Base-by-base conservation (phyloP, 805 yeast genomes). In the Barnettozyma populi region DNA sequence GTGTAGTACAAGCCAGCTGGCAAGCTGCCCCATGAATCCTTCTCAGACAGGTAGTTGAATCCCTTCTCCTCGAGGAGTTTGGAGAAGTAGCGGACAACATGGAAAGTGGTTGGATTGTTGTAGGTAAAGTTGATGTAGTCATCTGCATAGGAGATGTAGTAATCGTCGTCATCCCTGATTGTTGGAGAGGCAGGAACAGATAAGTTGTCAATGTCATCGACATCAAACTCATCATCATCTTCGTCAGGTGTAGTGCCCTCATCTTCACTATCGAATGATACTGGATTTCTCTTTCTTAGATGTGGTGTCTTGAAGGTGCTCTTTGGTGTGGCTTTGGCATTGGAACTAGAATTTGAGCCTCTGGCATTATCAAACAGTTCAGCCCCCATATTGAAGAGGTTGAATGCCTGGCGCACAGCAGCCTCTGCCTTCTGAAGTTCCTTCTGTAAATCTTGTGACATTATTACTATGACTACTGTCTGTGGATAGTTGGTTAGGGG, bases 61-160 rank as follows among this genome's bases (percentile, higher is more conserved):
- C 95, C 95, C 36, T 76, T 72, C 4, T 66, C 65, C 42, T 72
- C 74, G 50, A 87, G 68, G 48, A 72, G 61, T 31, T 66, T 57
- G 38, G 78, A 61, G 49, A 85, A 73, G 57, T 69, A 66, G 35
- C 73, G 63, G 14, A 84, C 81, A 23, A 82, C 90, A 61, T 87
- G 95, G 69, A 67, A 86, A 36, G 80, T 80, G 16, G 95, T 86
- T 43, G 95, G 95, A 56, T 77, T 78, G 32, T 72, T 68, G 62
- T 81, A 80, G 44, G 89, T 84, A 70, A 87, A 87, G 53, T 80
- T 79, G 50, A 86, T 74, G 66, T 83, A 86, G 39, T 75, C 71
- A n/a, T 76, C 62, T 24, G 75, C 59, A 46, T 65, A 68, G 27
- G 57, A 52, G 23, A 62, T 48, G 43, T 49, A 64, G 49, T 61